Percentiles rank a stretch among this genome's conserved stretches.
These are phyloP conservation scores for Insectozyma bohioensis DNA, from an alignment of 1,139 yeast species.

Conservation along the genomic window DNA sequence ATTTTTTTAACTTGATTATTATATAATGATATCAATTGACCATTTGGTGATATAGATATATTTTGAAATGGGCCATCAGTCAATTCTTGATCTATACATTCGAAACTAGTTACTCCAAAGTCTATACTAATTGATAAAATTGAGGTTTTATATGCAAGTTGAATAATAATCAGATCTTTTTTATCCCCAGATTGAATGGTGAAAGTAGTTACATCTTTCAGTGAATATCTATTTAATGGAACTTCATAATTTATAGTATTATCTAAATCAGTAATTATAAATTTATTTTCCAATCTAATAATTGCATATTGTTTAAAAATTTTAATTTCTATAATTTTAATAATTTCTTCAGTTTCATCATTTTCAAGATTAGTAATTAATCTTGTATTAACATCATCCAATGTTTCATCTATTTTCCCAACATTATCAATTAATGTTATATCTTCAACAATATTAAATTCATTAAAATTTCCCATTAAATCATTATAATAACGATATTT, in stretches of 20 bases:
- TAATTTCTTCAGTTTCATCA: constrained; percentile 30
- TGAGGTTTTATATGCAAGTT: constrained; percentile 31
- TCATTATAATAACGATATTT: constrained; percentile 65
- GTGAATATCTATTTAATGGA: constrained; percentile 17
- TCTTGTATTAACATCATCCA: constrained; percentile 4
- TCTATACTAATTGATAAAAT: constrained; percentile 30
- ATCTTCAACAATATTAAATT: constrained; percentile 39
- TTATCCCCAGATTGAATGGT: constrained; percentile 8
- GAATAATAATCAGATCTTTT: constrained; percentile 18
- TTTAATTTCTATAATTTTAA: constrained; percentile 24
- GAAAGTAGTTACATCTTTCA: constrained; percentile 18
- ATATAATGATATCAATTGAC: constrained; percentile 58
- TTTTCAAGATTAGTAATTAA: constrained; percentile 36
- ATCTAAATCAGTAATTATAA: constrained; percentile 29
- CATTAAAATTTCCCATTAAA: constrained; percentile 65
- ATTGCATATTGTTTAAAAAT: constrained; percentile 31
- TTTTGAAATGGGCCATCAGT: constrained; percentile 60
- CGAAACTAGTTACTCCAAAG: constrained; percentile 22
- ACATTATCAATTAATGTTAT: constrained; percentile 25
- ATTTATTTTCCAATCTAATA: constrained; percentile 26
- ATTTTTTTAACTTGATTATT: constrained; percentile 44
- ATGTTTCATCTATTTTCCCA: constrained; percentile 3
- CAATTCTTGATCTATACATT: constrained; percentile 33
- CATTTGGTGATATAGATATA: constrained; percentile 59
- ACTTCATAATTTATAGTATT: constrained; percentile 27